A percentile compares a stretch with the other conserved stretches of the same genome.
Evolutionary conservation across 495 filamentous ascomycete genomes (phyloP).

Genomic region (Friedmanniomyces simplex): DNA sequence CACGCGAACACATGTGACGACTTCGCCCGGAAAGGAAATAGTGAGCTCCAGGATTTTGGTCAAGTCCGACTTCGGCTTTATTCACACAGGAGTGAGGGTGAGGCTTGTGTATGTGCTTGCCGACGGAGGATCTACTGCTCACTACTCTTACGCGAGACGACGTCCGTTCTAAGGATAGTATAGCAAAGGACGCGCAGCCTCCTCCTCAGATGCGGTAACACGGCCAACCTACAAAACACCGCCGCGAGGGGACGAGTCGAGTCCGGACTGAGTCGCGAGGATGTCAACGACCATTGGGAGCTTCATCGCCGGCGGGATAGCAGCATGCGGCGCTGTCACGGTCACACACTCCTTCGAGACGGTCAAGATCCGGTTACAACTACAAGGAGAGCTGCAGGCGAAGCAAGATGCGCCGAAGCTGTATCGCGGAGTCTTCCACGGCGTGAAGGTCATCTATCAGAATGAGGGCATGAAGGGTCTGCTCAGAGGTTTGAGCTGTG

Average conservation of each 20-base stretch:
- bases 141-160: too few relatives aligned
- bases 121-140: too few relatives aligned
- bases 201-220: background rate
- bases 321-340: conserved; percentile 93
- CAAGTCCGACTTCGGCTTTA: too few relatives aligned
- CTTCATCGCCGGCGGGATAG: conserved; percentile 92
- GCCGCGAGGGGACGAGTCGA: background rate
- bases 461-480: conserved; percentile 84
- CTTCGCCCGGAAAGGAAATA: too few relatives aligned
- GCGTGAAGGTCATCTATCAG: conserved; percentile 76
- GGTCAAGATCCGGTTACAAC: conserved; percentile 95
- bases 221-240: background rate
- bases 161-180: too few relatives aligned
- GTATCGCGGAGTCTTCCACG: conserved; percentile 89
- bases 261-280: background rate
- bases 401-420: conserved; percentile 72
- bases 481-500: conserved; percentile 80
- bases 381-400: conserved; percentile 89
- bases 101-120: too few relatives aligned
- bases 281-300: conserved; percentile 35
- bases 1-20: background rate
- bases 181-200: background rate
- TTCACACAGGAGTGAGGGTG: too few relatives aligned
- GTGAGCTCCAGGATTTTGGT: too few relatives aligned
- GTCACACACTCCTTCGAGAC: conserved; percentile 98